Conservation (phyloP, 257 asterid genomes). For the Solanum bulbocastanum region DNA sequence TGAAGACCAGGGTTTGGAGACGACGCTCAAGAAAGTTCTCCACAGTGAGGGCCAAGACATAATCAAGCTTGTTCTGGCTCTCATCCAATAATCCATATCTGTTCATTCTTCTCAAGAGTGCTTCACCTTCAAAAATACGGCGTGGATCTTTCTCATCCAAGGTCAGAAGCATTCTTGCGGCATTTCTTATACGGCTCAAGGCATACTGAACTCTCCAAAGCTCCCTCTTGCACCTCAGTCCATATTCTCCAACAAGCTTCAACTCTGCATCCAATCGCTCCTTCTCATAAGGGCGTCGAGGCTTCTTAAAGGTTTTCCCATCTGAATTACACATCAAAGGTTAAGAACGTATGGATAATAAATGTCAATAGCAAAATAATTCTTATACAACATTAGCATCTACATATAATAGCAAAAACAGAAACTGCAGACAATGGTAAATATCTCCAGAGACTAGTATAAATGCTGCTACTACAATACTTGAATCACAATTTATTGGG, state of each 20-base stretch:
- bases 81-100: constrained; percentile 43
- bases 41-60: constrained; percentile 55
- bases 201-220: constrained; percentile 64
- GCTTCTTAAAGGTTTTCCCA: constrained; percentile 21
- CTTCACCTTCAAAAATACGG: constrained; percentile 58
- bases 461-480: not conserved
- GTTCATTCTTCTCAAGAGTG: constrained; percentile 63
- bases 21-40: constrained; percentile 66
- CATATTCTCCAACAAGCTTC: constrained; percentile 57
- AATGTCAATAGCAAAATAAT: not conserved
- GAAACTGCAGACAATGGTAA: not conserved
- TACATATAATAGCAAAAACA: not conserved
- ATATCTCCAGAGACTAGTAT: not conserved
- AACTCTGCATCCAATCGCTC: constrained; percentile 58
- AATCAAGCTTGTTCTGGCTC: constrained; percentile 64
- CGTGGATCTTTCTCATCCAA: constrained; percentile 18
- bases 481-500: not conserved
- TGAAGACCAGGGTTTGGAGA: constrained; percentile 54
- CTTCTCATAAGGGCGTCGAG: constrained; percentile 60
- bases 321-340: not conserved
- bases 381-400: not conserved
- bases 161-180: constrained; percentile 48
- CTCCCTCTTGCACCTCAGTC: constrained; percentile 25
- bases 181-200: constrained; percentile 53
- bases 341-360: not conserved